phyloP scores from a whole-genome alignment of 2,329 filamentous ascomycete genomes.

The Drechslerella dactyloides region DNA sequence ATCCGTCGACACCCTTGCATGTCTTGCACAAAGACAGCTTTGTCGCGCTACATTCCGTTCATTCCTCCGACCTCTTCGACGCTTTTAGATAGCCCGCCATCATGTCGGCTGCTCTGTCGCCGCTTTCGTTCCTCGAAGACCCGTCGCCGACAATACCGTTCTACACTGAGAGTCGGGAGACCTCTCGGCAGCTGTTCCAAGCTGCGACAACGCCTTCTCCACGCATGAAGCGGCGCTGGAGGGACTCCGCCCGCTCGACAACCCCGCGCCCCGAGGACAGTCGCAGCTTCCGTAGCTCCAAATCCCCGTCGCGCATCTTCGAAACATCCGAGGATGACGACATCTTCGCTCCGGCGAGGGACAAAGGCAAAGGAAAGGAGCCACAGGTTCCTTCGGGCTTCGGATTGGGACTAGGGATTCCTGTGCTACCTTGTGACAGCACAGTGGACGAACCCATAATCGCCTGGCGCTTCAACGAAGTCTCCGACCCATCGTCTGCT shows the following conservation, averaged over 20 bases:
- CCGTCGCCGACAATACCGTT: constrained; percentile 34
- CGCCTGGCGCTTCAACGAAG: constrained; percentile 42
- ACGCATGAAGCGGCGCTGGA: constrained; percentile 32
- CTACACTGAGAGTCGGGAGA: constrained; percentile 47
- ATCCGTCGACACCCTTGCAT: neutral
- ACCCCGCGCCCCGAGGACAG: constrained; percentile 33
- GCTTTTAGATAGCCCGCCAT: constrained; percentile 9
- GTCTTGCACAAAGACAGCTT: neutral
- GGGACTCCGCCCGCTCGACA: constrained; percentile 28
- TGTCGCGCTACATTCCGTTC: neutral
- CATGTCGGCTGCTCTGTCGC: constrained; percentile 36
- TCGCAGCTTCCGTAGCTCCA: constrained; percentile 21
- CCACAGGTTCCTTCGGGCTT: constrained; percentile 32
- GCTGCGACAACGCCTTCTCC: constrained; percentile 43
- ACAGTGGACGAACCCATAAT: constrained; percentile 26
- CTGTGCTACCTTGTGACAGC: constrained; percentile 23
- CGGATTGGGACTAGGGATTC: constrained; percentile 41
- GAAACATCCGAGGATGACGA: constrained; percentile 19
- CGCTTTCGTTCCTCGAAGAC: constrained; percentile 17
- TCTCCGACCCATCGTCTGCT: constrained; percentile 24
- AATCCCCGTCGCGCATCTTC: constrained; percentile 17
- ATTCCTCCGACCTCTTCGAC: neutral
- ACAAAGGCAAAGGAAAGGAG: constrained; percentile 36
- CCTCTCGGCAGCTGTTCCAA: constrained; percentile 39
- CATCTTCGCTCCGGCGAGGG: constrained; percentile 18